Evolutionary conservation across 371 early-diverging fungal genomes (phyloP), one percentile per base, ranked within the genome.

Genomic region (Mucor plumbeus): DNA sequence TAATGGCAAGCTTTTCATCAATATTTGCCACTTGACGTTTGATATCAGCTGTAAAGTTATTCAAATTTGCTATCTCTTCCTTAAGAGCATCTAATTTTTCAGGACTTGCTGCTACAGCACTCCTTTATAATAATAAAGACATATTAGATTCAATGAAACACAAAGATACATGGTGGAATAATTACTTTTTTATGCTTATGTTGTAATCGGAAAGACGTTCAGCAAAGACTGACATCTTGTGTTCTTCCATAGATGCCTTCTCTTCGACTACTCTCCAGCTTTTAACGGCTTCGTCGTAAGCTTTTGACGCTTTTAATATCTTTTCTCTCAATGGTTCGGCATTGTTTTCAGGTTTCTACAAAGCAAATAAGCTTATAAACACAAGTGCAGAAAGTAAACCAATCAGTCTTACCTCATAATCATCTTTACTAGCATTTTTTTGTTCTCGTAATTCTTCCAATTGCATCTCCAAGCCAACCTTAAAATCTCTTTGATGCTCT

Each of bases 1-100:
- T 54, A 3, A 56, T 65, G 15, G 80, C 70, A 53, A 85, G 69
- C 48, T 74, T 62, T 19, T 71, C 75, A 15, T 73, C 72, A 0
- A 36, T 65, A 39, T 13, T 67, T 35, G 7, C 69, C 60, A 19
- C 70, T 54, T 26, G 57, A 64, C 35, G 50, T 21, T 33, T 59
- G 31, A 59, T 61, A 17, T 55, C 64, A 34, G 54, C 59, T n/a
- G n/a, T 65, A 17, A 31, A 73, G 67, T 33, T 60, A 54, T 43
- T 77, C 62, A 48, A 38, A 21, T 39, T 54, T 0, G 60, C 0
- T 9, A 57, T 64, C 36, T 70, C 62, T 9, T 63, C 15, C 14
- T 55, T 70, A 0, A 64, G 40, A 9, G n/a, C 19, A 4, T 67
- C 68, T 35, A 74, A 26, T 13, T 59, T 43, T 33, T 56, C 63